Evolutionary conservation across 176 grass and related monocot genomes (phyloP).

Genomic region (Oryza coarctata): DNA sequence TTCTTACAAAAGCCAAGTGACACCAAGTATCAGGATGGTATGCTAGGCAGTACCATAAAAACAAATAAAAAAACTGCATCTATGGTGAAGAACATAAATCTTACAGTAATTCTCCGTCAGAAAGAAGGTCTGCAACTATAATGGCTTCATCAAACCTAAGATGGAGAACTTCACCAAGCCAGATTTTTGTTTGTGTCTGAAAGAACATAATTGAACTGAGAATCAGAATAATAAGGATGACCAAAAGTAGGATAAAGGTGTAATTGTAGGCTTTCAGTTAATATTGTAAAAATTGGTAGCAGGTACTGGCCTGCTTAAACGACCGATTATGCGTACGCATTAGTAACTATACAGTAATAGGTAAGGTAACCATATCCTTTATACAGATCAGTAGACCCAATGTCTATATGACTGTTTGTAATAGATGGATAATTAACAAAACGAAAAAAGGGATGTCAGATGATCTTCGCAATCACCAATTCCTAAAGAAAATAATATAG

Average conservation of each 20-base stretch:
- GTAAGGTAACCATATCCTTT: background rate
- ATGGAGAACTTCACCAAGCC: slow-evolving; percentile 90
- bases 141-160: slow-evolving; percentile 67
- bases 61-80: slow-evolving; percentile 2
- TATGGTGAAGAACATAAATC: slow-evolving; percentile 31
- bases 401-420: background rate
- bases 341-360: background rate
- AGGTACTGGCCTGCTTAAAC: background rate
- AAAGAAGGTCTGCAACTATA: slow-evolving; percentile 72
- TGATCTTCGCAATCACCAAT: no score
- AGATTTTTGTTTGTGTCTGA: slow-evolving; percentile 86
- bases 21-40: background rate
- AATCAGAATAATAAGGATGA: background rate
- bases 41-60: background rate
- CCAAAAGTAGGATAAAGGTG: background rate
- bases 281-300: background rate
- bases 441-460: background rate
- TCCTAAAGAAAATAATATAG: no score
- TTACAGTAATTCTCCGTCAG: slow-evolving; percentile 91
- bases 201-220: slow-evolving; percentile 19
- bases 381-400: background rate
- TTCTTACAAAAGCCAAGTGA: slow-evolving; percentile 8
- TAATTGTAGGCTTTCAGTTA: background rate
- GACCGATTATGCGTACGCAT: no score
- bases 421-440: background rate